phyloP scores from a whole-genome alignment of 2,329 filamentous ascomycete species.

The Ampelomyces quisqualis region DNA sequence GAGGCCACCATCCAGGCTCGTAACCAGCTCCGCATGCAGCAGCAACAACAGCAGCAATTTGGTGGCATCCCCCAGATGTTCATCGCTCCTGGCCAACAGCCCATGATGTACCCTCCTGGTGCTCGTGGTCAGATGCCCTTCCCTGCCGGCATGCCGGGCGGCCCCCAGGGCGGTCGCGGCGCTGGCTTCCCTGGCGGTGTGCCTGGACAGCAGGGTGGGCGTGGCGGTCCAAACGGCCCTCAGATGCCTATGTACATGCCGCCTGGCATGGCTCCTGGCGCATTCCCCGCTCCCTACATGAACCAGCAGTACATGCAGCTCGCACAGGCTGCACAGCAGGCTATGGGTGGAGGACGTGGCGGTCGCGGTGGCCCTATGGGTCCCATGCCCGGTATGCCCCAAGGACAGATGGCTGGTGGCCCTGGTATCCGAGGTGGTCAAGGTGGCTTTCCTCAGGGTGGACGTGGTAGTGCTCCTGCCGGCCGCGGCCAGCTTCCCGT shows the following conservation, averaged over 20 bases:
- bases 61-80: slow-evolving; percentile 70
- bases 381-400: slow-evolving; percentile 68
- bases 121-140: slow-evolving; percentile 64
- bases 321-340: slow-evolving; percentile 69
- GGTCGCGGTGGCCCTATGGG: slow-evolving; percentile 60
- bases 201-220: slow-evolving; percentile 80
- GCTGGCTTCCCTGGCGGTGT: slow-evolving; percentile 82
- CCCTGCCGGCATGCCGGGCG: slow-evolving; percentile 62
- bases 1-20: slow-evolving; percentile 99
- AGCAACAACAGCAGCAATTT: slow-evolving; percentile 71
- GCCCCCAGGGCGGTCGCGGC: slow-evolving; percentile 76
- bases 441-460: slow-evolving; percentile 40
- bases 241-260: slow-evolving; percentile 86
- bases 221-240: slow-evolving; percentile 73
- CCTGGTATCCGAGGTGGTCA: slow-evolving; percentile 48
- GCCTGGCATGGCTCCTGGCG: slow-evolving; percentile 60
- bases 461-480: slow-evolving; percentile 32
- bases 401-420: slow-evolving; percentile 62
- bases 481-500: slow-evolving; percentile 36
- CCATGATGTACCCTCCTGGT: slow-evolving; percentile 57
- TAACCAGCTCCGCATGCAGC: slow-evolving; percentile 98
- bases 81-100: slow-evolving; percentile 81
- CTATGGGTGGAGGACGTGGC: slow-evolving; percentile 56
- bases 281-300: slow-evolving; percentile 67
- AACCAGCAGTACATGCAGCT: slow-evolving; percentile 80